A percentile compares a stretch with the other conserved stretches of the same genome.
Evolutionary conservation across 2,329 filamentous ascomycete species (phyloP).

Genomic region (Diaporthe nobilis): DNA sequence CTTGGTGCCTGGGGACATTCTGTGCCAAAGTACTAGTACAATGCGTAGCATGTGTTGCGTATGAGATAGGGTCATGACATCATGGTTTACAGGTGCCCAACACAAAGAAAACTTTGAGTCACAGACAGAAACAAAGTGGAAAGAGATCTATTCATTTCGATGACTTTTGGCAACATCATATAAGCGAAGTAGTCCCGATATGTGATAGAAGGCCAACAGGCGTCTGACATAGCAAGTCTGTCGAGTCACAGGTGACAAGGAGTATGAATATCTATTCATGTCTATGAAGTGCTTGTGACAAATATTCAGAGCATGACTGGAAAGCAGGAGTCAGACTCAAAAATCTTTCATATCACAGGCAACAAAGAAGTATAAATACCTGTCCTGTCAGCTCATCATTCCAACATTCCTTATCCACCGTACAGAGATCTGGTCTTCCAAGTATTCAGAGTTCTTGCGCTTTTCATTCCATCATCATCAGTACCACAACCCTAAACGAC

Average conservation of each 20-base stretch:
- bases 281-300: neutral
- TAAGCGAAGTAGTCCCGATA: neutral
- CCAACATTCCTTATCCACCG: neutral
- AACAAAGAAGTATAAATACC: neutral
- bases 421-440: neutral
- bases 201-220: neutral
- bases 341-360: neutral
- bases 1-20: too few species aligned
- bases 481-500: neutral
- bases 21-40: too few species aligned
- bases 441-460: too few species aligned
- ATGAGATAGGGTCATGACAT: too few species aligned
- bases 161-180: rapidly evolving
- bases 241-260: neutral
- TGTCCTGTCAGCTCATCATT: neutral
- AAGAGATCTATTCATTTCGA: too few species aligned
- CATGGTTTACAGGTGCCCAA: too few species aligned
- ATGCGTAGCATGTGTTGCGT: too few species aligned
- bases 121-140: too few species aligned
- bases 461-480: neutral
- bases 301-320: neutral
- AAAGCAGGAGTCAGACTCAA: neutral
- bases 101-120: too few species aligned
- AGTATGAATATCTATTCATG: neutral
- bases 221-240: neutral